phyloP scores from a whole-genome alignment of 2,329 filamentous ascomycete species.

The Diaporthe sp. region DNA sequence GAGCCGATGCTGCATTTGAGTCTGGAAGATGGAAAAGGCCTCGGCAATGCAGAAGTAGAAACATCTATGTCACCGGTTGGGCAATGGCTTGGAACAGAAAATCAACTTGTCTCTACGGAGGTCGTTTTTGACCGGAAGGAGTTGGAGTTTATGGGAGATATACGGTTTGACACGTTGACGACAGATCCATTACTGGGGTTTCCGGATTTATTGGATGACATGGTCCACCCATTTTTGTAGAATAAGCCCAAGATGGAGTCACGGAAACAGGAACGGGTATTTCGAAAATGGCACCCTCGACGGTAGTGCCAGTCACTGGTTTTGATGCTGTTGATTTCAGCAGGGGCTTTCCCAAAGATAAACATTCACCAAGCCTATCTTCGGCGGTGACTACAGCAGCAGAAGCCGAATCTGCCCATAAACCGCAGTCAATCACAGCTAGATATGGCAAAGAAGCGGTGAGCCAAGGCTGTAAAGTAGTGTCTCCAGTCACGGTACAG shows the following conservation, averaged over 20 bases:
- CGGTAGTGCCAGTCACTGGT: rapidly evolving
- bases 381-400: too few species aligned
- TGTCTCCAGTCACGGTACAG: too few species aligned
- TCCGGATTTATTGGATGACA: not conserved
- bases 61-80: not conserved
- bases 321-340: too few species aligned
- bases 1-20: not conserved
- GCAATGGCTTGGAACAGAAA: not conserved
- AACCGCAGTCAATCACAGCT: too few species aligned
- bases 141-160: not conserved
- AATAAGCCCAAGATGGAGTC: too few species aligned
- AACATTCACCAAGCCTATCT: too few species aligned
- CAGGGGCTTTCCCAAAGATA: too few species aligned
- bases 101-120: not conserved
- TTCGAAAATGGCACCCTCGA: too few species aligned
- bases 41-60: not conserved
- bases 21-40: not conserved
- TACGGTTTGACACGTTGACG: not conserved
- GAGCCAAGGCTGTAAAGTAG: too few species aligned
- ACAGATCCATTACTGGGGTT: not conserved
- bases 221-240: not conserved
- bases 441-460: too few species aligned
- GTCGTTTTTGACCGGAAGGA: not conserved
- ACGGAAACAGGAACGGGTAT: too few species aligned
- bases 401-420: too few species aligned